These are phyloP conservation scores for Saturnispora gosingensis DNA, from an alignment of 805 yeast species.

Conservation along the genomic window DNA sequence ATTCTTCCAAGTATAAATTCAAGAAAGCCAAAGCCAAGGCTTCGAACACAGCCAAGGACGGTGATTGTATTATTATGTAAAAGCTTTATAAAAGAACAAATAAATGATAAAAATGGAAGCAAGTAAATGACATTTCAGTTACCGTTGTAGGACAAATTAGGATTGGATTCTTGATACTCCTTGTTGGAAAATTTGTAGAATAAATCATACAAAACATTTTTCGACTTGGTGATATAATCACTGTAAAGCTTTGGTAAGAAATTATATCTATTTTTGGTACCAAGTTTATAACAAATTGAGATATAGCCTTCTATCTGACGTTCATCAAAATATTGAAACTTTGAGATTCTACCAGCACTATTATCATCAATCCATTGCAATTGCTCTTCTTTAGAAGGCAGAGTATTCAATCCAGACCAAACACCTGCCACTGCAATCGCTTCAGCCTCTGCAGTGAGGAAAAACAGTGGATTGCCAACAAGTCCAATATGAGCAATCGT, in stretches of 20 bases:
- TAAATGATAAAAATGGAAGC: background rate
- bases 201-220: conserved; percentile 6
- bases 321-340: conserved; percentile 14
- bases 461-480: conserved; percentile 35
- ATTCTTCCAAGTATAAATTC: conserved; percentile 1
- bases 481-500: conserved; percentile 33
- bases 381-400: conserved; percentile 29
- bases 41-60: conserved; percentile 13
- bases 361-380: conserved; percentile 13
- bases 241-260: conserved; percentile 1
- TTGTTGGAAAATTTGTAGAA: conserved; percentile 12
- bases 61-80: conserved; percentile 28
- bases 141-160: background rate
- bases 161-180: conserved; percentile 7
- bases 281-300: conserved; percentile 4
- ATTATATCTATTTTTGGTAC: conserved; percentile 11
- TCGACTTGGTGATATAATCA: conserved; percentile 6
- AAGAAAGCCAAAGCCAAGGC: background rate
- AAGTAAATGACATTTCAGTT: background rate
- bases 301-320: conserved; percentile 11
- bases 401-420: conserved; percentile 35
- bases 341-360: conserved; percentile 10
- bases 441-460: conserved; percentile 40
- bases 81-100: background rate
- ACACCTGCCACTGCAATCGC: conserved; percentile 48